Percentiles rank a stretch among this genome's conserved stretches.
phyloP scores from a whole-genome alignment of 2,329 filamentous ascomycete genomes.

The Fusarium sp. region DNA sequence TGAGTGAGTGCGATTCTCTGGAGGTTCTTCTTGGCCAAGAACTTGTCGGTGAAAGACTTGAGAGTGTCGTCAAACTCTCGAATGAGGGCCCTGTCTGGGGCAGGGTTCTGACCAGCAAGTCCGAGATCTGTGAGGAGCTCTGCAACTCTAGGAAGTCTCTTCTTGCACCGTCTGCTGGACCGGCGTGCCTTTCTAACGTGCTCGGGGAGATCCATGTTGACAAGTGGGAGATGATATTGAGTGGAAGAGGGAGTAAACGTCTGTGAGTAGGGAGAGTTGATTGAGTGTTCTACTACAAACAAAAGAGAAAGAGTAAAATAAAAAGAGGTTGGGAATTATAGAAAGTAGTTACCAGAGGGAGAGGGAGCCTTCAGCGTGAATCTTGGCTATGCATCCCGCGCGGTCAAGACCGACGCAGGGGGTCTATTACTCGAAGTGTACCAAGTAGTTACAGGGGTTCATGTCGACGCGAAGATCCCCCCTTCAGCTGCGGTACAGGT shows the following conservation, averaged over 20 bases:
- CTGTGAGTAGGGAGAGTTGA: background rate
- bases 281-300: background rate
- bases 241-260: background rate
- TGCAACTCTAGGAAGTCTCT: background rate
- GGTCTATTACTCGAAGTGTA: background rate
- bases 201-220: background rate
- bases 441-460: background rate
- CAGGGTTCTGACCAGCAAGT: background rate
- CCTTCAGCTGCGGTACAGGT: background rate
- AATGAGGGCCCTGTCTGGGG: background rate
- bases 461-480: background rate
- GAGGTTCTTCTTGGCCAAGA: background rate
- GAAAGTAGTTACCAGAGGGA: background rate
- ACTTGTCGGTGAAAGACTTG: background rate
- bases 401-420: background rate
- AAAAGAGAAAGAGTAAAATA: background rate
- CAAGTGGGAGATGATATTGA: background rate
- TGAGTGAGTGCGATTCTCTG: background rate
- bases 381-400: background rate
- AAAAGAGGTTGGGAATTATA: background rate
- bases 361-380: background rate
- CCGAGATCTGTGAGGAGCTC: constrained; percentile 1
- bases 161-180: background rate
- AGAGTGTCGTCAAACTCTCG: background rate
- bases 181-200: background rate